Conservation (phyloP, 352 stramenopile genomes). For the Globisporangium cederbergense region DNA sequence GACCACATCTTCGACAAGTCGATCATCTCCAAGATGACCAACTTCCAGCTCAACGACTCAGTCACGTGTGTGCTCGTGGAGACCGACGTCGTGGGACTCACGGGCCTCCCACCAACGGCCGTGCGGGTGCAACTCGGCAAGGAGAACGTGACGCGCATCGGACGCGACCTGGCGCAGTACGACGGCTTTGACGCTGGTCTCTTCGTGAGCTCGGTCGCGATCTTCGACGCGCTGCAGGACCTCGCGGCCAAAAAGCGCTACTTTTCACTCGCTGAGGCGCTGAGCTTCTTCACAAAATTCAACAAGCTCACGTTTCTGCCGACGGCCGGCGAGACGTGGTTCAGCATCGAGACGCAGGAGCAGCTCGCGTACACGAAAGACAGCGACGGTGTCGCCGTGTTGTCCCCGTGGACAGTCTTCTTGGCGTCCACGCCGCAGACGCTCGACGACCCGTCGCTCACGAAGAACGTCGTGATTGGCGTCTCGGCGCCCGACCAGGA, state of each 20-base stretch:
- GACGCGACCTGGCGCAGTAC: constrained; percentile 45
- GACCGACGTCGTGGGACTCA: constrained; percentile 59
- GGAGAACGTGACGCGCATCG: constrained; percentile 61
- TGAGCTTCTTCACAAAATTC: constrained; percentile 64
- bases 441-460: constrained; percentile 38
- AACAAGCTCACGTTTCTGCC: constrained; percentile 62
- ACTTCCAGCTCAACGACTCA: constrained; percentile 50
- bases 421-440: constrained; percentile 51
- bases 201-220: constrained; percentile 65
- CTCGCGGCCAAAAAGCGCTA: constrained; percentile 62
- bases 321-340: constrained; percentile 74
- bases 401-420: constrained; percentile 79
- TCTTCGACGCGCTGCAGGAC: constrained; percentile 63
- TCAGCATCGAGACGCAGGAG: constrained; percentile 82
- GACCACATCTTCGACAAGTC: constrained; percentile 85
- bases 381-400: constrained; percentile 53
- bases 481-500: constrained; percentile 60
- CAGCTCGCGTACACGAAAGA: constrained; percentile 77
- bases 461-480: constrained; percentile 76
- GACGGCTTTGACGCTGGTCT: constrained; percentile 70
- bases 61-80: constrained; percentile 74
- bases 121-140: constrained; percentile 62
- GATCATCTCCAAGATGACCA: constrained; percentile 61
- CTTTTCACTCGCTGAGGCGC: constrained; percentile 72
- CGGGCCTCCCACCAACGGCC: constrained; percentile 49